A percentile compares a stretch with the other conserved stretches of the same genome.
phyloP scores from a whole-genome alignment of 768 basidiomycete genomes.

The Favolaschia claudopus region DNA sequence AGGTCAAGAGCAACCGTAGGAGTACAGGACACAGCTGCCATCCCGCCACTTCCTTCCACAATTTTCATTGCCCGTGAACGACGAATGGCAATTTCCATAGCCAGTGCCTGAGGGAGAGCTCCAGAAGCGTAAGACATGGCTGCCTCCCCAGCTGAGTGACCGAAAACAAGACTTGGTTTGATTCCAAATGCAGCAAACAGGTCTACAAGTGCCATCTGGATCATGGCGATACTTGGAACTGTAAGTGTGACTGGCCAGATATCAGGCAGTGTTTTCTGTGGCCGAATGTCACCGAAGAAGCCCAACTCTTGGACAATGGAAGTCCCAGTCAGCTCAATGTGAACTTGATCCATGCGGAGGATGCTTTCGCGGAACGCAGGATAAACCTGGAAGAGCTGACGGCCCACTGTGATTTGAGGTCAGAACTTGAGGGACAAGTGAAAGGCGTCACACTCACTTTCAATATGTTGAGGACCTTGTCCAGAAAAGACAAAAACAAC shows the following conservation, averaged over 20 bases:
- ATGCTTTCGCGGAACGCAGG: slow-evolving; percentile 47
- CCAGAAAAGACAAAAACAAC: slow-evolving; percentile 49
- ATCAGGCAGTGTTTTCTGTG: slow-evolving; percentile 24
- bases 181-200: slow-evolving; percentile 44
- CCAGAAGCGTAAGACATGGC: slow-evolving; percentile 51
- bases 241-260: slow-evolving; percentile 45
- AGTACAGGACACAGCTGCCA: slow-evolving; percentile 52
- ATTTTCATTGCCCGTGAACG: slow-evolving; percentile 44
- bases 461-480: slow-evolving; percentile 46
- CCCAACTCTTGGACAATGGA: slow-evolving; percentile 46
- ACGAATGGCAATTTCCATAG: slow-evolving; percentile 50
- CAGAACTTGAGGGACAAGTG: background rate
- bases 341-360: slow-evolving; percentile 44
- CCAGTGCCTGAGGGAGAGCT: slow-evolving; percentile 45
- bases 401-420: slow-evolving; percentile 41
- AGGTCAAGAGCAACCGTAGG: slow-evolving; percentile 35
- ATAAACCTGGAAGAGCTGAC: slow-evolving; percentile 42
- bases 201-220: slow-evolving; percentile 55
- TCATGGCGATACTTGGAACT: slow-evolving; percentile 48
- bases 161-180: slow-evolving; percentile 47
- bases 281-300: slow-evolving; percentile 36
- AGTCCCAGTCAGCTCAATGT: slow-evolving; percentile 36
- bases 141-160: slow-evolving; percentile 57
- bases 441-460: slow-evolving; percentile 35
- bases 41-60: slow-evolving; percentile 44